Evolutionary conservation across 2,329 filamentous ascomycete species (phyloP).

Genomic region (Endothia cerciana): DNA sequence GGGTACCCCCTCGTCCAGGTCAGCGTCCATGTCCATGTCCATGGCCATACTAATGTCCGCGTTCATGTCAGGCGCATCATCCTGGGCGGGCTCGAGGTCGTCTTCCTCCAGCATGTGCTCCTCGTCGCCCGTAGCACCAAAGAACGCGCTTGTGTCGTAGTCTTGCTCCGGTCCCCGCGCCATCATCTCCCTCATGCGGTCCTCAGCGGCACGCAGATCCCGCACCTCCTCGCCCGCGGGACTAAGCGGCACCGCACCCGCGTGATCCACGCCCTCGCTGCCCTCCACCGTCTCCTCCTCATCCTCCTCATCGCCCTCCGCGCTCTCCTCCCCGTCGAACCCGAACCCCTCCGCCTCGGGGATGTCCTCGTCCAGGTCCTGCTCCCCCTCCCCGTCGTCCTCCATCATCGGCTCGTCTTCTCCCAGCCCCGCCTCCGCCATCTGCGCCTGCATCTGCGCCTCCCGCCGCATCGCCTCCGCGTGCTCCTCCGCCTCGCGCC

Average conservation of each 20-base stretch:
- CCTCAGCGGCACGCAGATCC: slow-evolving; percentile 60
- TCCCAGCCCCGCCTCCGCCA: slow-evolving; percentile 68
- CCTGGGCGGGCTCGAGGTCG: slow-evolving; percentile 50
- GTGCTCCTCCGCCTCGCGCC: slow-evolving; percentile 84
- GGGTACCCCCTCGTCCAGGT: slow-evolving; percentile 73
- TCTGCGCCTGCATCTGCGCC: slow-evolving; percentile 70
- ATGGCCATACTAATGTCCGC: slow-evolving; percentile 33
- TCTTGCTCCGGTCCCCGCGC: slow-evolving; percentile 53
- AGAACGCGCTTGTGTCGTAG: slow-evolving; percentile 54
- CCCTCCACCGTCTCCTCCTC: slow-evolving; percentile 48
- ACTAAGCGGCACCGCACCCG: slow-evolving; percentile 36
- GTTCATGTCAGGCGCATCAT: slow-evolving; percentile 32
- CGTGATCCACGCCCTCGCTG: slow-evolving; percentile 39
- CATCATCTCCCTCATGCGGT: slow-evolving; percentile 64
- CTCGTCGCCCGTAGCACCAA: slow-evolving; percentile 58
- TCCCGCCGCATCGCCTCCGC: slow-evolving; percentile 74
- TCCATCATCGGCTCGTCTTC: slow-evolving; percentile 45
- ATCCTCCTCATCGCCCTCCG: slow-evolving; percentile 45
- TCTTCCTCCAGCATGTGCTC: slow-evolving; percentile 68
- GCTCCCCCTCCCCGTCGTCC: slow-evolving; percentile 48
- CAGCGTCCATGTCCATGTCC: slow-evolving; percentile 65
- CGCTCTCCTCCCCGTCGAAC: slow-evolving; percentile 50
- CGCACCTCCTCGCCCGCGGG: slow-evolving; percentile 48
- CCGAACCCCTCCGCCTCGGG: slow-evolving; percentile 67
- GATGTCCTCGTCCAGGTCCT: slow-evolving; percentile 74